Evolutionary conservation across 805 yeast genomes (phyloP).

Genomic region (Starmerella potacharoeniae): DNA sequence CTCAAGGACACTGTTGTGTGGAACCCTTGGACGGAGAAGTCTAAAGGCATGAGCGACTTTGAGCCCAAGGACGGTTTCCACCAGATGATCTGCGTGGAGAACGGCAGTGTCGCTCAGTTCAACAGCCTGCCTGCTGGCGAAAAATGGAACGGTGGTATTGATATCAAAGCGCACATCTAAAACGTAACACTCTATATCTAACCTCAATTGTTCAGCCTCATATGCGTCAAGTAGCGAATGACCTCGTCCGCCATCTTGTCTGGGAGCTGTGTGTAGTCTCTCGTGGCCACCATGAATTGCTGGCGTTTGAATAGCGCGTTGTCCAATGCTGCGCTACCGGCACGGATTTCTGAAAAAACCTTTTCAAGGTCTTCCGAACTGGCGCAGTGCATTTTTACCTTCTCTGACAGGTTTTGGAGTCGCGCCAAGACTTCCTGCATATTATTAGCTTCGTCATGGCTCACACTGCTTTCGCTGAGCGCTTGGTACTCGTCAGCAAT

Average conservation of each 20-base stretch:
- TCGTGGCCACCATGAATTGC: neutral
- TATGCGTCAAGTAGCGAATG: neutral
- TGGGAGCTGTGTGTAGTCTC: neutral
- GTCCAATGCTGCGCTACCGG: neutral
- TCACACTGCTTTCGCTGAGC: neutral
- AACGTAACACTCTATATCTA: neutral
- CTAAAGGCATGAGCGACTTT: conserved; percentile 79
- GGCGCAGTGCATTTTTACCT: neutral
- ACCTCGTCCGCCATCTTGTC: conserved; percentile 1
- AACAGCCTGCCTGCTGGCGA: conserved; percentile 55
- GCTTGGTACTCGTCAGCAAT: neutral
- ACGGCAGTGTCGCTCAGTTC: conserved; percentile 74
- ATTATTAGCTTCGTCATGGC: neutral
- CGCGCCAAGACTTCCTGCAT: neutral
- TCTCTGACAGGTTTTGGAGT: neutral
- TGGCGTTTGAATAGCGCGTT: neutral
- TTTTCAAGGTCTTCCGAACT: neutral
- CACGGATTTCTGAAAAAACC: neutral
- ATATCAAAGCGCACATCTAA: conserved; percentile 13
- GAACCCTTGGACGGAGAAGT: conserved; percentile 91
- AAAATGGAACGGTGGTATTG: conserved; percentile 48
- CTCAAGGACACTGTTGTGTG: conserved; percentile 73
- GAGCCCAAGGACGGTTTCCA: conserved; percentile 73
- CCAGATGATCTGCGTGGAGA: conserved; percentile 88
- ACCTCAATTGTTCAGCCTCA: neutral